Conservation (phyloP, 1,139 yeast species). For the Hansenula lynferdii region DNA sequence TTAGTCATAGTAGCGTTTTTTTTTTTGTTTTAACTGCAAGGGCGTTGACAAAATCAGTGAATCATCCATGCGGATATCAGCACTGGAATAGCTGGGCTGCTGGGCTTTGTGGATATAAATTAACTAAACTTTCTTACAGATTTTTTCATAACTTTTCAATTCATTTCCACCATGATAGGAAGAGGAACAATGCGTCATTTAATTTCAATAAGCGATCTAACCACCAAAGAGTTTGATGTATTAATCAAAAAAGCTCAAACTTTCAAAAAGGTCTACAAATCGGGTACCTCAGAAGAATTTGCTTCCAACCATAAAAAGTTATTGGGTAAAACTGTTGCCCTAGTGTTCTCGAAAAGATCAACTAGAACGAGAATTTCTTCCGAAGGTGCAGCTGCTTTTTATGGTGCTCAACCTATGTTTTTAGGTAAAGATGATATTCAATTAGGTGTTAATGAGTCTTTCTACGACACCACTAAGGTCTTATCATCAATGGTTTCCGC, state of each 20-base stretch:
- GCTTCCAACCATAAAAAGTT: slow-evolving; percentile 50
- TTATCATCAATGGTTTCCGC: slow-evolving; percentile 94
- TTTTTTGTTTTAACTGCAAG: no score
- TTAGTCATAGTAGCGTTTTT: no score
- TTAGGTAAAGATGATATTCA: slow-evolving; percentile 95
- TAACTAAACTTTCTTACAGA: no score
- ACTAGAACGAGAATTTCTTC: slow-evolving; percentile 93
- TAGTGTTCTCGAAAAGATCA: slow-evolving; percentile 84
- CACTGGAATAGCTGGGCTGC: neutral
- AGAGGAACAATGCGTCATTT: slow-evolving; percentile 53
- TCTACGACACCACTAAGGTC: slow-evolving; percentile 83
- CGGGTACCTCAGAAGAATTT: slow-evolving; percentile 39
- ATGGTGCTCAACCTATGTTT: slow-evolving; percentile 97
- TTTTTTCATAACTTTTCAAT: no score
- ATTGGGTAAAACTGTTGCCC: slow-evolving; percentile 76
- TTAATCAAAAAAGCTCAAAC: slow-evolving; percentile 65
- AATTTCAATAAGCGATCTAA: slow-evolving; percentile 70
- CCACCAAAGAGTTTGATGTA: slow-evolving; percentile 60
- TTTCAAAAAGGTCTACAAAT: slow-evolving; percentile 53
- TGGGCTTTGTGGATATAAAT: no score
- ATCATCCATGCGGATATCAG: no score
- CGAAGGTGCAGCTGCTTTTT: slow-evolving; percentile 90
- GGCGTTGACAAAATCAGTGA: no score
- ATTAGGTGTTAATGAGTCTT: slow-evolving; percentile 87
- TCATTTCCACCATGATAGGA: neutral